Conservation (phyloP, 306 rosid genomes). For the Vigna angularis region DNA sequence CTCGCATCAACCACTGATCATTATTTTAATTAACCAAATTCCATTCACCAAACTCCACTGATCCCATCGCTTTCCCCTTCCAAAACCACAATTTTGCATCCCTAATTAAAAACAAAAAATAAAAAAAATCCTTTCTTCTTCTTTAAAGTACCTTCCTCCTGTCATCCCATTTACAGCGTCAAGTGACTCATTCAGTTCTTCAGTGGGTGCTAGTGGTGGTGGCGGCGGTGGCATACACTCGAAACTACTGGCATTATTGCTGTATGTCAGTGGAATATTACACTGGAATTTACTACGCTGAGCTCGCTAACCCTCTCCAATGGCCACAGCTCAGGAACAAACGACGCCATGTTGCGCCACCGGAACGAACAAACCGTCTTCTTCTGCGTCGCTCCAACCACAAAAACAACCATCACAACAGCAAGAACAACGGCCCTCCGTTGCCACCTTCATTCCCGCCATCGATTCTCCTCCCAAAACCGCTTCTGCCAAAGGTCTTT, state of each 20-base stretch:
- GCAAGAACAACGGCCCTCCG: constrained; percentile 40
- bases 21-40: neutral
- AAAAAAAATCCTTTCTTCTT: neutral
- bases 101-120: neutral
- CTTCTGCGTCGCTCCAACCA: constrained; percentile 32
- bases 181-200: neutral
- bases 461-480: constrained; percentile 60
- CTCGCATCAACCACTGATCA: neutral
- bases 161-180: neutral
- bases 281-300: constrained; percentile 65
- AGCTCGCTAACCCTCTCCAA: constrained; percentile 80
- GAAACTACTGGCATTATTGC: constrained; percentile 41
- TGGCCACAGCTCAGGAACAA: constrained; percentile 92
- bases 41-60: neutral
- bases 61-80: neutral
- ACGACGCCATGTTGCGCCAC: constrained; percentile 67
- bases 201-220: neutral
- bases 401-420: neutral
- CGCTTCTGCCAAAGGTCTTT: constrained; percentile 67
- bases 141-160: neutral
- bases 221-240: constrained; percentile 31
- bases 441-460: constrained; percentile 55
- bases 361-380: constrained; percentile 33
- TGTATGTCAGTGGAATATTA: constrained; percentile 84
- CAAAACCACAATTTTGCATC: neutral